A percentile compares a stretch with the other conserved stretches of the same genome.
Conservation (phyloP, 345 rosid species). For the Euphorbia pulcherrima region DNA sequence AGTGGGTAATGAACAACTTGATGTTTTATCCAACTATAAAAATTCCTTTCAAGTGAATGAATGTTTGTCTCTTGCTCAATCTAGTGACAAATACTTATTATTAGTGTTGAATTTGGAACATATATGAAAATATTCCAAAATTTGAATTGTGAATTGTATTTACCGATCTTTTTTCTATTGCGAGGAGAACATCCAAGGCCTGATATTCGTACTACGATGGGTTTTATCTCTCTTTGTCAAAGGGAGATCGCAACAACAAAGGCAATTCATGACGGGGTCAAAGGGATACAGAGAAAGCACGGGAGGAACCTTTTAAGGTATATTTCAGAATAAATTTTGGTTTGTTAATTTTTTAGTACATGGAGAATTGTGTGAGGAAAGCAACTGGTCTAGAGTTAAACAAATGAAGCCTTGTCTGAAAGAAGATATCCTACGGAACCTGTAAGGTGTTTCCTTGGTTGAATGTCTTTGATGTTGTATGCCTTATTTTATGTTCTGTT, state of each 20-base stretch:
- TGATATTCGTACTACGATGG: no score
- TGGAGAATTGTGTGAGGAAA: conserved; percentile 49
- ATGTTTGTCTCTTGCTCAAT: no score
- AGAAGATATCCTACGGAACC: conserved; percentile 92
- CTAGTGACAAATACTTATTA: conserved; percentile 4
- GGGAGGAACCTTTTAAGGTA: conserved; percentile 81
- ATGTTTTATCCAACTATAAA: background rate
- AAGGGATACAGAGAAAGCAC: conserved; percentile 54
- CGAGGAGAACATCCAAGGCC: no score
- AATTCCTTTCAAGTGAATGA: background rate
- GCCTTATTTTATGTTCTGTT: background rate
- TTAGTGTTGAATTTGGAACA: no score
- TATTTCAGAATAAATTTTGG: conserved; percentile 5
- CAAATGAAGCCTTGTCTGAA: conserved; percentile 92
- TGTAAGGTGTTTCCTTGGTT: conserved; percentile 49
- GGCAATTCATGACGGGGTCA: conserved; percentile 80
- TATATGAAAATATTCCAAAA: background rate
- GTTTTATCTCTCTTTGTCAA: no score
- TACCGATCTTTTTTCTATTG: no score
- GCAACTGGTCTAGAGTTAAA: conserved; percentile 82
- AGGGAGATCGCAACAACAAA: no score
- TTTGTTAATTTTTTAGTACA: background rate
- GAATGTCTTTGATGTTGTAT: conserved; percentile 6
- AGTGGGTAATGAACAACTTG: background rate
- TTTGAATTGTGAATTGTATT: no score